These are phyloP conservation scores for Grigorovia jiainica DNA, from an alignment of 805 yeast genomes.

Conservation along the genomic window DNA sequence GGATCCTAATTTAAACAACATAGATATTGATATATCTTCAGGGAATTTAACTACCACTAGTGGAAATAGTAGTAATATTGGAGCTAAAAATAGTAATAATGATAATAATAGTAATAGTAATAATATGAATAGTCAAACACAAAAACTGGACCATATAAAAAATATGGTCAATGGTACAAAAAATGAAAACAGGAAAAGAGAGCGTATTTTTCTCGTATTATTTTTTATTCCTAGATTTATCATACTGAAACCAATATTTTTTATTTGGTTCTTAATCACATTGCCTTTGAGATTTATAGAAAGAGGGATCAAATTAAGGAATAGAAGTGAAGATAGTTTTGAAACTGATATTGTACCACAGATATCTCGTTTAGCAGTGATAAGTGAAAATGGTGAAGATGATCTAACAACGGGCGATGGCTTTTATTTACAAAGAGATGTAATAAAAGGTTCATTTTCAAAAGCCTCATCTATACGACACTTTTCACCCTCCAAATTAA, in stretches of 20 bases:
- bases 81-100: no score
- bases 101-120: no score
- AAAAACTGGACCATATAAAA: neutral
- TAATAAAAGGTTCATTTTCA: conserved; percentile 25
- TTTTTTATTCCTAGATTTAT: conserved; percentile 42
- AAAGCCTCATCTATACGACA: conserved; percentile 7
- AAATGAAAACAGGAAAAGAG: no score
- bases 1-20: no score
- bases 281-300: conserved; percentile 44
- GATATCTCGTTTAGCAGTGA: neutral
- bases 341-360: neutral
- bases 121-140: no score
- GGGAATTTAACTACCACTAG: no score
- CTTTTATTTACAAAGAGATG: conserved; percentile 23
- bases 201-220: conserved; percentile 12
- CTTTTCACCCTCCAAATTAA: neutral
- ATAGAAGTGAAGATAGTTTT: conserved; percentile 1
- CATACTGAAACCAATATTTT: conserved; percentile 42
- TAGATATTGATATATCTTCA: no score
- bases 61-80: no score
- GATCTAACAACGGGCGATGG: conserved; percentile 23
- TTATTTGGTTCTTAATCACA: conserved; percentile 42
- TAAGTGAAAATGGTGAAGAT: conserved; percentile 16
- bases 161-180: no score
- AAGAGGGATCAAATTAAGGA: conserved; percentile 15